phyloP scores from a whole-genome alignment of 148 eudicot species.

The Cornus suecica region DNA sequence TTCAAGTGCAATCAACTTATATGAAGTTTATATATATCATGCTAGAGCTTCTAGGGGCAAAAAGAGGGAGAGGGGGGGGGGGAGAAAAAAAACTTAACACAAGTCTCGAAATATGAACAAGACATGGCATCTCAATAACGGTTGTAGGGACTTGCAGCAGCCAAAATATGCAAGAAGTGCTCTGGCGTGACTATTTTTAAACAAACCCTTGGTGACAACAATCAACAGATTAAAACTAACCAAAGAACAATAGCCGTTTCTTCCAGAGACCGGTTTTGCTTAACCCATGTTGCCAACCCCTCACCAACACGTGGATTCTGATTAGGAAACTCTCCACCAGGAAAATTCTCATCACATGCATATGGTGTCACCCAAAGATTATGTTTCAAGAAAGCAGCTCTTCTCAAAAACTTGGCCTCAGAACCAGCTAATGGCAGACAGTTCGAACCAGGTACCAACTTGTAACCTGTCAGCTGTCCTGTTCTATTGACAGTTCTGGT shows the following conservation, averaged over 20 bases:
- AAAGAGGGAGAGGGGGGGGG: too few species aligned
- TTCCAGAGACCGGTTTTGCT: constrained; percentile 81
- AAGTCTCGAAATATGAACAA: constrained; percentile 7
- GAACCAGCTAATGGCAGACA: constrained; percentile 91
- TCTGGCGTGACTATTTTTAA: background rate
- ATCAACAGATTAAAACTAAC: constrained; percentile 30
- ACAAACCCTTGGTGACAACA: background rate
- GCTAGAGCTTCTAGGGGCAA: too few species aligned
- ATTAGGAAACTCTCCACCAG: constrained; percentile 97
- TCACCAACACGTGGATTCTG: constrained; percentile 97
- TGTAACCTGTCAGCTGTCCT: constrained; percentile 94
- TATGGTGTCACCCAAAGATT: constrained; percentile 92
- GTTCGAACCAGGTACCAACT: constrained; percentile 84
- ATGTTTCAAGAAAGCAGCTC: constrained; percentile 96
- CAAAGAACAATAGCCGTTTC: constrained; percentile 93
- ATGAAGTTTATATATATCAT: too few species aligned
- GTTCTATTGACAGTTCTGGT: constrained; percentile 93
- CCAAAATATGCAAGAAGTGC: background rate
- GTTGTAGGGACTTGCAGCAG: background rate
- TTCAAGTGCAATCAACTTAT: too few species aligned
- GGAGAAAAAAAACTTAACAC: background rate
- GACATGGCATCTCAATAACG: background rate
- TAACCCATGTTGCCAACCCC: constrained; percentile 89
- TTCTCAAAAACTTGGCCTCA: constrained; percentile 87
- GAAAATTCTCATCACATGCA: constrained; percentile 73